Percentiles rank a stretch among this genome's conserved stretches.
Conservation (phyloP, 2,329 filamentous ascomycete species). For the Pseudogymnoascus sp. region DNA sequence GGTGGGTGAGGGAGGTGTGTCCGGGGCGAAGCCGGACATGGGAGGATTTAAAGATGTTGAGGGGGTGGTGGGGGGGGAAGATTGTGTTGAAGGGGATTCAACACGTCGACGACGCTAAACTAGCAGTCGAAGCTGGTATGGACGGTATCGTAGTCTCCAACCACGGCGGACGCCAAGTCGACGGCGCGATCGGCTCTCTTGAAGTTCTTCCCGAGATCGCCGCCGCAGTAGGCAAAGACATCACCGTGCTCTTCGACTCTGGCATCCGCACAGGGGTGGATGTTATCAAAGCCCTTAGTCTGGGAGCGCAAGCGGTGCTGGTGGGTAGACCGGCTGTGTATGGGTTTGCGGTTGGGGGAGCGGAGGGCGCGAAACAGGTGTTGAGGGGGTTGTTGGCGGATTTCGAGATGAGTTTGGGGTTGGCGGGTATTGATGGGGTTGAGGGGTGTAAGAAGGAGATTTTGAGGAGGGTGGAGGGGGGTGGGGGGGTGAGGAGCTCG, state of each 20-base stretch:
- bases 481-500: slow-evolving; percentile 21
- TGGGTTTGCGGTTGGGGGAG: slow-evolving; percentile 45
- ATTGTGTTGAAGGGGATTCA: slow-evolving; percentile 55
- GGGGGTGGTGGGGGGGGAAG: slow-evolving; percentile 52
- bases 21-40: slow-evolving; percentile 46
- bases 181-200: slow-evolving; percentile 44
- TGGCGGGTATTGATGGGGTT: slow-evolving; percentile 38
- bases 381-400: slow-evolving; percentile 43
- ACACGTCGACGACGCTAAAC: slow-evolving; percentile 38
- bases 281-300: slow-evolving; percentile 46
- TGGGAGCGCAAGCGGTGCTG: slow-evolving; percentile 48
- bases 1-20: slow-evolving; percentile 46
- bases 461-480: slow-evolving; percentile 20
- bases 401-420: slow-evolving; percentile 46
- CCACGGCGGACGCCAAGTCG: slow-evolving; percentile 48
- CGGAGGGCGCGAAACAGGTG: slow-evolving; percentile 44
- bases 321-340: slow-evolving; percentile 51
- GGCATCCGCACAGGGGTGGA: slow-evolving; percentile 47
- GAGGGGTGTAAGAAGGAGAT: slow-evolving; percentile 20
- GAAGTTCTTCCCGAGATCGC: slow-evolving; percentile 52
- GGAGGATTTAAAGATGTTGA: slow-evolving; percentile 51
- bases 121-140: slow-evolving; percentile 36
- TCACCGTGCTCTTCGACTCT: slow-evolving; percentile 54
- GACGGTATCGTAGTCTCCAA: slow-evolving; percentile 49
- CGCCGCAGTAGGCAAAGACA: slow-evolving; percentile 48